These are phyloP conservation scores for Alternaria gansuensis DNA, from an alignment of 2,329 filamentous ascomycete species.

Conservation along the genomic window DNA sequence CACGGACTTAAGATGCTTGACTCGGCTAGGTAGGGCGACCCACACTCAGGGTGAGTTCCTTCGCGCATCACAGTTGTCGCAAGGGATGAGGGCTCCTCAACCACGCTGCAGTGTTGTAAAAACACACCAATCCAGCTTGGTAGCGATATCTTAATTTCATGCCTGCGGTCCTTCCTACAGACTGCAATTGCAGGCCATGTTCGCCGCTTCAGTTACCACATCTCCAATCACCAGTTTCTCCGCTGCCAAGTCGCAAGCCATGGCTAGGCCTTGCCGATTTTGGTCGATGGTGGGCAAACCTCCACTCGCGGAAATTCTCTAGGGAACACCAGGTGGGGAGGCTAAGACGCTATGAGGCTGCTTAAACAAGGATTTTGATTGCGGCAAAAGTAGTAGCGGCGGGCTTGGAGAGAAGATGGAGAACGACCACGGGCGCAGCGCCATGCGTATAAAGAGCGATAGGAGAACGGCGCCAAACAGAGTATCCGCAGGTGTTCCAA, in stretches of 20 bases:
- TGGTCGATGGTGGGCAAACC: constrained; percentile 21
- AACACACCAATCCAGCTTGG: neutral
- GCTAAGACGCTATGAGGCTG: constrained; percentile 18
- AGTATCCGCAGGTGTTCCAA: constrained; percentile 4
- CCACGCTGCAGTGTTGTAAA: neutral
- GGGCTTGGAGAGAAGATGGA: constrained; percentile 1
- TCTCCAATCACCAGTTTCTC: constrained; percentile 41
- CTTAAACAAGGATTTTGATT: constrained; percentile 30
- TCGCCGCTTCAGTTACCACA: constrained; percentile 1
- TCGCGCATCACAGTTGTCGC: neutral
- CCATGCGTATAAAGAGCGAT: constrained; percentile 18
- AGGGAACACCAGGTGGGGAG: constrained; percentile 20
- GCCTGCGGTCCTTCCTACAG: neutral
- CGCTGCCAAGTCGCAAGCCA: constrained; percentile 27
- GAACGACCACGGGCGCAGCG: neutral
- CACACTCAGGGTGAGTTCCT: constrained; percentile 1
- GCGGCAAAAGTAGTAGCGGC: constrained; percentile 14
- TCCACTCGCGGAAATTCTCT: constrained; percentile 31
- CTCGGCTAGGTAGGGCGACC: constrained; percentile 7
- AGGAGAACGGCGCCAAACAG: neutral
- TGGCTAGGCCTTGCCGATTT: constrained; percentile 21
- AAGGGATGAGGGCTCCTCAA: neutral
- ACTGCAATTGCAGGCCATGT: neutral
- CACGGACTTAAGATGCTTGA: constrained; percentile 8
- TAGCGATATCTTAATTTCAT: neutral